phyloP scores from a whole-genome alignment of 768 basidiomycete species.

The Tricholoma flavovirens region DNA sequence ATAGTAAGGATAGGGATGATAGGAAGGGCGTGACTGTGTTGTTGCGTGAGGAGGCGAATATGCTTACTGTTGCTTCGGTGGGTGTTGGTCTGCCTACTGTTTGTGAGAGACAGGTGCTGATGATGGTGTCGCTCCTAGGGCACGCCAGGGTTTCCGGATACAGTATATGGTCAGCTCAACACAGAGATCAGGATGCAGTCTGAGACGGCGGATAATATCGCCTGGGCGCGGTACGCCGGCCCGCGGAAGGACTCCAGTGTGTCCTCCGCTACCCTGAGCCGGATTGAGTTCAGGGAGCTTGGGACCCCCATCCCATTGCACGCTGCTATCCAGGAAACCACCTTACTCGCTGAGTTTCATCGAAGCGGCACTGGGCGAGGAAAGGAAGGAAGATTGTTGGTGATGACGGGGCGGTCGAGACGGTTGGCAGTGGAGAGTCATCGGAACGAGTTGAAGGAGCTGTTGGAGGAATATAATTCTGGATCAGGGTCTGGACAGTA shows the following conservation, averaged over 20 bases:
- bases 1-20: slow-evolving; percentile 20
- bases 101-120: neutral
- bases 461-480: slow-evolving; percentile 52
- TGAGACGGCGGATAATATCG: slow-evolving; percentile 77
- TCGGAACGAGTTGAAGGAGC: slow-evolving; percentile 56
- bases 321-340: slow-evolving; percentile 45
- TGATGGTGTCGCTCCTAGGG: slow-evolving; percentile 16
- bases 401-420: slow-evolving; percentile 71
- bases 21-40: slow-evolving; percentile 14
- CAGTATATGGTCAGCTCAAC: slow-evolving; percentile 58
- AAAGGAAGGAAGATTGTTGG: slow-evolving; percentile 38
- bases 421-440: slow-evolving; percentile 72
- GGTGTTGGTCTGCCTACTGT: slow-evolving; percentile 16
- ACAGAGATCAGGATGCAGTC: slow-evolving; percentile 69
- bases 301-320: slow-evolving; percentile 56
- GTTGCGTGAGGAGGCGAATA: slow-evolving; percentile 28
- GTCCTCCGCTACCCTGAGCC: slow-evolving; percentile 35
- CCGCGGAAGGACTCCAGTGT: slow-evolving; percentile 12
- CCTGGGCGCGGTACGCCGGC: slow-evolving; percentile 60
- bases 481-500: neutral
- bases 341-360: neutral
- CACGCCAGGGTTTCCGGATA: slow-evolving; percentile 51
- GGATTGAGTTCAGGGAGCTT: slow-evolving; percentile 58
- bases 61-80: slow-evolving; percentile 45
- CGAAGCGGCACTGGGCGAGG: neutral